These are phyloP conservation scores for Globisporangium ultimum DNA, from an alignment of 352 stramenopile genomes.

Conservation along the genomic window DNA sequence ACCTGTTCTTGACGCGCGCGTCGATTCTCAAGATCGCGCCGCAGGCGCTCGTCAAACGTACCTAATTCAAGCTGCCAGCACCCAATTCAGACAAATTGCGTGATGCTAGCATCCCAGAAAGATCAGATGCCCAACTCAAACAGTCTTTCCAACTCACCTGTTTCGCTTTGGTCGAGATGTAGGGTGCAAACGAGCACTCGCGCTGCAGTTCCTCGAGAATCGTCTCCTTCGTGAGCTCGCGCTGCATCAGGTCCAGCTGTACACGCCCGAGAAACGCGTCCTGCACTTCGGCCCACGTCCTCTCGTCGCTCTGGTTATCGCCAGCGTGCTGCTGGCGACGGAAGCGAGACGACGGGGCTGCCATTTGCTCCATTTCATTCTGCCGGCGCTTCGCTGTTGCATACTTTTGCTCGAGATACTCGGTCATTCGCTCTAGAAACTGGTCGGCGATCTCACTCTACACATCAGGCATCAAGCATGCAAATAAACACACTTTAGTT, in stretches of 20 bases:
- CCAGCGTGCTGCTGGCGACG: not conserved
- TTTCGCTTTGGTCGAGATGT: constrained; percentile 42
- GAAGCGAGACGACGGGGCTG: not conserved
- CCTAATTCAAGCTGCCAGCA: constrained; percentile 30
- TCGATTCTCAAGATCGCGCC: constrained; percentile 33
- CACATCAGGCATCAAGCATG: no score
- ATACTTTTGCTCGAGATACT: constrained; percentile 25
- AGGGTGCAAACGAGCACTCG: constrained; percentile 55
- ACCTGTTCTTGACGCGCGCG: no score
- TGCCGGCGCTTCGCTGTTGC: not conserved
- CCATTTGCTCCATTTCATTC: no score
- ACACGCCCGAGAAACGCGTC: constrained; percentile 66
- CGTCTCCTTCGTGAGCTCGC: constrained; percentile 37
- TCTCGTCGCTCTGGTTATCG: constrained; percentile 1
- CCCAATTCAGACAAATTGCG: not conserved
- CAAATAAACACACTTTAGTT: not conserved
- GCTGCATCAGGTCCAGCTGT: constrained; percentile 55
- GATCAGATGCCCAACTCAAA: not conserved
- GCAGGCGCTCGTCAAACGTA: constrained; percentile 58
- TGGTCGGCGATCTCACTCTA: constrained; percentile 57
- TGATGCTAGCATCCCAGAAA: not conserved
- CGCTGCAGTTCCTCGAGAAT: constrained; percentile 50
- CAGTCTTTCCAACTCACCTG: constrained; percentile 21
- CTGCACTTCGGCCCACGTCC: constrained; percentile 47
- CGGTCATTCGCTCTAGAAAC: constrained; percentile 58